Evolutionary conservation across 495 filamentous ascomycete genomes (phyloP), one percentile per base, ranked within the genome.

Genomic region (Geoglossum glabrum): DNA sequence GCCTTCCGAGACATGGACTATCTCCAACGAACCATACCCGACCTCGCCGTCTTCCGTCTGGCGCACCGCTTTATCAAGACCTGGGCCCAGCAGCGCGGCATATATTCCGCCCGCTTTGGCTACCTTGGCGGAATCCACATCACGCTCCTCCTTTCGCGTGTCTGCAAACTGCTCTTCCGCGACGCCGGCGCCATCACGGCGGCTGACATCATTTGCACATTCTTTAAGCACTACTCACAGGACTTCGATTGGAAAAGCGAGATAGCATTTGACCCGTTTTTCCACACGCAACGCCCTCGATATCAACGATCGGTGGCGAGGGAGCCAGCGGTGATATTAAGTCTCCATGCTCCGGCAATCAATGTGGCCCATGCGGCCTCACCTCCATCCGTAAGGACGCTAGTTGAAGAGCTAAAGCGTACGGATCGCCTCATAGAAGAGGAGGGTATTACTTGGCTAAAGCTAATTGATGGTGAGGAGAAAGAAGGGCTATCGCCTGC

Each of bases 151-250:
- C 67, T 83, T 11, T 68, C 72, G 5, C 70, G 72, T 27, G 68
- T 81, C 0, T 70, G 66, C 62, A 82, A 81, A 61, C 67, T 73
- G 1, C 58, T 79, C 3, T 61, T 69, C 17, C 52, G 55, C 28
- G 59, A 60, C 3, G n/a, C 55, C 3, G 47, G 57, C 2, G 58
- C 56, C 25, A 13, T 69, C 26, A 66, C 71, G 7, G 66, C 71
- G 15, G 63, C 71, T 15, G 69, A 72, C 43, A 63, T 80, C 10
- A 45, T 80, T 5, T 61, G 62, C 9, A 69, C 72, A 17, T 83
- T 83, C 67, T 81, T 79, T 64, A 38, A 65, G n/a, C 72, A 81
- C 62, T 83, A 82, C 62, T 69, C 79, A n/a, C n/a, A n/a, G 7
- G 46, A 59, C 23, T 80, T 81, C 60, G 64, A 78, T 57, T 83